These are phyloP conservation scores for Candida sojae DNA, from an alignment of 1,139 yeast genomes.

Conservation along the genomic window DNA sequence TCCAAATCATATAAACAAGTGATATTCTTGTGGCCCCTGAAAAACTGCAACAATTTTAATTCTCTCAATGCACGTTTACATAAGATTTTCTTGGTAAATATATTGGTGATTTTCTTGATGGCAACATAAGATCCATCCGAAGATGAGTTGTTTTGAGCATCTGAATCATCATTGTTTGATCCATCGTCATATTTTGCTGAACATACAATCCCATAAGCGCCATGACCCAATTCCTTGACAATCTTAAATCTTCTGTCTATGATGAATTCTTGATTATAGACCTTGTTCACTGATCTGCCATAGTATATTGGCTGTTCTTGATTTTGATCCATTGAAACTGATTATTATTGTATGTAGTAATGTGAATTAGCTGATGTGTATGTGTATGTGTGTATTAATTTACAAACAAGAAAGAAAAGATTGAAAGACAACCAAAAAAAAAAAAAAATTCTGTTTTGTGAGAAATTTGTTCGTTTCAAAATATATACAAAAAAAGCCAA, in stretches of 20 bases:
- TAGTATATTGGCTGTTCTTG: constrained; percentile 17
- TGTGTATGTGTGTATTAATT: too few species aligned
- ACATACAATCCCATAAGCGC: constrained; percentile 96
- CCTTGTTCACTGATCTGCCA: constrained; percentile 51
- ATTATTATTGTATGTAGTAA: too few species aligned
- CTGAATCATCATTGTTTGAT: constrained; percentile 7
- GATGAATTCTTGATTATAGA: constrained; percentile 86
- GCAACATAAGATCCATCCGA: constrained; percentile 61
- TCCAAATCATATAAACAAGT: constrained; percentile 93
- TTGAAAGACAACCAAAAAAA: background rate
- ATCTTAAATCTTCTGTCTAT: constrained; percentile 84
- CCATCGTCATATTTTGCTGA: constrained; percentile 87
- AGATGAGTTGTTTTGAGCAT: constrained; percentile 9
- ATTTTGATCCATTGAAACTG: constrained; percentile 2
- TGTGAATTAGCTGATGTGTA: too few species aligned
- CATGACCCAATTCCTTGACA: constrained; percentile 91
- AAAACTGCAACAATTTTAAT: constrained; percentile 81
- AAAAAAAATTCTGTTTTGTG: background rate
- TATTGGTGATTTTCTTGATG: constrained; percentile 90
- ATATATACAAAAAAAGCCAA: too few species aligned
- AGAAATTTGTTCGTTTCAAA: too few species aligned
- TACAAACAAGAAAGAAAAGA: too few species aligned
- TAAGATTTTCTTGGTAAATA: constrained; percentile 82
- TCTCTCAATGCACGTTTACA: constrained; percentile 91
- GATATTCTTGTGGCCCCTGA: constrained; percentile 90